Conservation (phyloP, 495 filamentous ascomycete species). For the Hypoxylon trugodes region DNA sequence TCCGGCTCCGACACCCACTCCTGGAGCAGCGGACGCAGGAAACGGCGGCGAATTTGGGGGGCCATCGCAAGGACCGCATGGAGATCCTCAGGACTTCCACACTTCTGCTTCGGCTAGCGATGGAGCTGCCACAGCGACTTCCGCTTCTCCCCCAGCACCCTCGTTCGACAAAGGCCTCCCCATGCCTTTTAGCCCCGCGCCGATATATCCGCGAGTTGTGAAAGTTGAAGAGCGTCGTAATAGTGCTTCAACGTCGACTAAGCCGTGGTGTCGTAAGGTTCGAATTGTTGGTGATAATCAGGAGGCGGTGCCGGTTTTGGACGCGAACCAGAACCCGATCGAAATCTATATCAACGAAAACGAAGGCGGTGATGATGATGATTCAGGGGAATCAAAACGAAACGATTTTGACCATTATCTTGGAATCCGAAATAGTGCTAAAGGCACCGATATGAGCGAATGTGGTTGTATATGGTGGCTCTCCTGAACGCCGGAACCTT, state of each 20-base stretch:
- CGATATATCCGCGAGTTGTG: slow-evolving; percentile 72
- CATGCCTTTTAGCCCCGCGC: slow-evolving; percentile 27
- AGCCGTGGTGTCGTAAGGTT: slow-evolving; percentile 77
- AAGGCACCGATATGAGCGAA: slow-evolving; percentile 41
- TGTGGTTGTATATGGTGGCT: slow-evolving; percentile 51
- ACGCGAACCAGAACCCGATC: slow-evolving; percentile 52
- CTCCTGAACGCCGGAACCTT: slow-evolving; percentile 21
- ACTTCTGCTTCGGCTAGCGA: slow-evolving; percentile 3
- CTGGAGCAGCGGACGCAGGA: slow-evolving; percentile 20
- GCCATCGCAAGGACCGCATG: slow-evolving; percentile 5
- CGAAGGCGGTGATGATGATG: slow-evolving; percentile 33
- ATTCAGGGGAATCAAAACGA: slow-evolving; percentile 10
- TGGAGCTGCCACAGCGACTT: neutral
- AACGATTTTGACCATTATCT: slow-evolving; percentile 3
- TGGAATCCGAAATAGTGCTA: slow-evolving; percentile 2
- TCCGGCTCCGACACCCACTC: slow-evolving; percentile 1
- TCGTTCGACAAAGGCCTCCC: slow-evolving; percentile 18
- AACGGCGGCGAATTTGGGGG: slow-evolving; percentile 16
- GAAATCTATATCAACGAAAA: slow-evolving; percentile 69
- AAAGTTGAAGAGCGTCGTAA: slow-evolving; percentile 84
- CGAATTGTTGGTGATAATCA: slow-evolving; percentile 62
- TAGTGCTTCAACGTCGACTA: slow-evolving; percentile 42
- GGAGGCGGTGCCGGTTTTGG: slow-evolving; percentile 50
- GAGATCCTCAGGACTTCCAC: slow-evolving; percentile 17
- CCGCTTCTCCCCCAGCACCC: slow-evolving; percentile 11